Evolutionary conservation across 2,329 filamentous ascomycete species (phyloP).

Genomic region (Acrocalymma vagum): DNA sequence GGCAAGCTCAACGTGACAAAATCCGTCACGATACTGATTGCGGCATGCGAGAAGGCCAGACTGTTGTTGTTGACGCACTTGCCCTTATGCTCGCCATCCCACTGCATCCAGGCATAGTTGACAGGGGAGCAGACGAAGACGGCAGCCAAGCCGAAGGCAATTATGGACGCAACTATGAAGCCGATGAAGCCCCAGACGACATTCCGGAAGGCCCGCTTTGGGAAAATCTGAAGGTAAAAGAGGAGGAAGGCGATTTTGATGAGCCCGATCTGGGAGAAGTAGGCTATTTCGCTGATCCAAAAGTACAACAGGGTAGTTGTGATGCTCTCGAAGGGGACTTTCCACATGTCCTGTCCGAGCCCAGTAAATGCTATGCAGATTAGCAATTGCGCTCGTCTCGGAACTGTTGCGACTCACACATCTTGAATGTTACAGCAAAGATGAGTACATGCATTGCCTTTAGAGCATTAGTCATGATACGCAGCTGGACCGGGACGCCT

Average conservation of each 20-base stretch:
- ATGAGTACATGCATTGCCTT: no score
- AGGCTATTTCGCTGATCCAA: slow-evolving; percentile 41
- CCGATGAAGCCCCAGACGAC: slow-evolving; percentile 18
- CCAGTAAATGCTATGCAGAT: slow-evolving; percentile 8
- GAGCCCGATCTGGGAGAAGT: slow-evolving; percentile 32
- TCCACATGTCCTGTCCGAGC: slow-evolving; percentile 20
- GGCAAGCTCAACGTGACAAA: slow-evolving; percentile 37
- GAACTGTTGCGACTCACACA: slow-evolving; percentile 5
- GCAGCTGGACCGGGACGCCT: no score
- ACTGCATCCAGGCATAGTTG: slow-evolving; percentile 37
- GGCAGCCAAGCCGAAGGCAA: slow-evolving; percentile 24
- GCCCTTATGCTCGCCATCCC: slow-evolving; percentile 36
- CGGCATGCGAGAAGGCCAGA: slow-evolving; percentile 38
- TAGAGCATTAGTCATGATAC: no score
- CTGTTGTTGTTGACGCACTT: slow-evolving; percentile 43
- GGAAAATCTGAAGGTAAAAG: slow-evolving; percentile 37
- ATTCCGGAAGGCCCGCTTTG: slow-evolving; percentile 19
- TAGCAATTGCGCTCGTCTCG: not conserved
- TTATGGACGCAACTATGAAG: slow-evolving; percentile 25
- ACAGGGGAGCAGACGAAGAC: slow-evolving; percentile 41
- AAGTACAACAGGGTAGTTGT: slow-evolving; percentile 25
- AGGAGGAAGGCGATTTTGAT: slow-evolving; percentile 35
- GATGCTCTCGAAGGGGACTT: slow-evolving; percentile 4
- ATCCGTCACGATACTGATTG: slow-evolving; percentile 38
- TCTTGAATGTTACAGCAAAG: slow-evolving; percentile 13